Base-by-base conservation (phyloP, 345 rosid species). In the Iberis pinnata region DNA sequence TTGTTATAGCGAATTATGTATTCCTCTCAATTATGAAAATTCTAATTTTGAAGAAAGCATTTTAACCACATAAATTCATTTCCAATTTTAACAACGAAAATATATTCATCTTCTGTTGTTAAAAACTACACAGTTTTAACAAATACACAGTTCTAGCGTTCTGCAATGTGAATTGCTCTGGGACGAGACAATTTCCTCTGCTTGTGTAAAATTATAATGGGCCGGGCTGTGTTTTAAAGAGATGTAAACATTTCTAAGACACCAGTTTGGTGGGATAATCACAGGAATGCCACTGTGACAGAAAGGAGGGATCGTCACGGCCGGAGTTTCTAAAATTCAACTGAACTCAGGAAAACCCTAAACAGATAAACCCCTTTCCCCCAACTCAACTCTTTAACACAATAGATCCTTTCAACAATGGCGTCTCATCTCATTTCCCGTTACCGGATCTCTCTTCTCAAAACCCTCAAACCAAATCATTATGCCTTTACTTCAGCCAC, bases 401-500 rank as follows among this genome's bases (percentile, higher is more conserved):
- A 17, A n/a, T 13, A 39, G 43, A 40, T 48, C 42, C 43, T n/a
- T n/a, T n/a, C n/a, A 18, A 54, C 76, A 70, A 83, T 83, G 89
- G 77, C 83, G 52, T 67, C 84, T 18, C 85, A 68, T 49, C 66
- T 82, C 60, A 59, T 80, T 5, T 14, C 49, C 12, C 74, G 86
- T 35, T 68, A 75, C 29, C 73, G 73, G 19, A 61, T 60, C 58
- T 60, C 68, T 48, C 68, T 77, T 0, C 53, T 75, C 59, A 71
- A 64, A 67, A 68, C 73, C 63, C 67, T 76, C 4, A 63, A 57
- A 70, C 69, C 71, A 10, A 60, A 15, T 16, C 46, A 38, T 4
- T 10, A 25, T 9, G 8, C 42, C 18, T 17, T 53, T 5, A 29
- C 5, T 46, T 42, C 53, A 29, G 1, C 43, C 53, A 49, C 65